Evolutionary conservation across 1,284 basidiomycete species (phyloP), one percentile per base, ranked within the genome.

Genomic region (Coniferiporia weirii): DNA sequence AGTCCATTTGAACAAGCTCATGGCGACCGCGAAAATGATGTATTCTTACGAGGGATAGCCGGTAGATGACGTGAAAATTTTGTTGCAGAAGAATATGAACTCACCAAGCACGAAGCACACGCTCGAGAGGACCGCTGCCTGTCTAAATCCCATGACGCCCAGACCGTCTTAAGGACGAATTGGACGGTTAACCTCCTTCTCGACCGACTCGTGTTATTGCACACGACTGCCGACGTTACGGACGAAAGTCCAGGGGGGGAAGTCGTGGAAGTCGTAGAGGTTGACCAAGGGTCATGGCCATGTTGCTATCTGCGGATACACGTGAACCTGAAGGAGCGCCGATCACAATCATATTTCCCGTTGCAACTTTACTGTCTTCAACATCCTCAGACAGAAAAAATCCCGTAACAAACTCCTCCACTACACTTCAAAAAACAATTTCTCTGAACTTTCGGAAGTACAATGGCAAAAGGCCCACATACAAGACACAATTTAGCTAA

Each of bases 41-140:
- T 10, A 40, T 12, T 10, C 38, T 12, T 15, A 9, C 12, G 38
- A 40, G 12, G 15, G 15, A 40, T 40, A 40, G 38, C 9, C 38
- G 38, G 38, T 15, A 40, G 15, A 12, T 43, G 38, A 43, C 13
- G 20, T 15, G 43, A 46, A 54, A 46, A 45, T 46, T 22, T 52
- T 27, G 19, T 52, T 19, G 19, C 46, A 9, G 49, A 52, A 54
- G 27, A 44, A 8, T 22, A 57, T 67, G 63, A 57, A 60, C 52
- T 57, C 53, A 76, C 75, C 74, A 54, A 95, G 79, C 66, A 94
- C 89, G 76, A 96, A 96, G 62, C 87, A 90, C 56, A 87, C 84
- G 43, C 91, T 87, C 53, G 85, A 84, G 49, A 95, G 81, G 20
- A 95, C 84, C 15, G 89, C 87, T 54, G 89, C 92, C 69, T 91